Percentiles rank a stretch among this genome's conserved stretches.
phyloP scores from a whole-genome alignment of 495 filamentous ascomycete genomes.

The Penicillium desertorum region DNA sequence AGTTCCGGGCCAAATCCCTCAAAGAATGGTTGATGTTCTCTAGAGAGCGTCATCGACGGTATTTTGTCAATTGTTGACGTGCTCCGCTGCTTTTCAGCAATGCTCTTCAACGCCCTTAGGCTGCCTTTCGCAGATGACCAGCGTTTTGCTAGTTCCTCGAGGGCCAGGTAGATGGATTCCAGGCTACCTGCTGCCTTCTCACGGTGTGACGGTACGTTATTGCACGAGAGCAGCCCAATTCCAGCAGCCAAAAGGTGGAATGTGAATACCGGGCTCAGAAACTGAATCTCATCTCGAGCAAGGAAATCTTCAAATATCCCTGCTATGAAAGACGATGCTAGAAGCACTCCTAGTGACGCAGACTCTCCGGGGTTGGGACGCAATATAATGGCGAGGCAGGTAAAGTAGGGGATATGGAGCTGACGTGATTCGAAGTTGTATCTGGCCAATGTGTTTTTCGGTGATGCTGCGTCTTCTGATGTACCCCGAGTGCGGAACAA shows the following conservation, averaged over 20 bases:
- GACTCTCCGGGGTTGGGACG: conserved; percentile 20
- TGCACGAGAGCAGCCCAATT: conserved; percentile 26
- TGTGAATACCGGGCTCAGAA: conserved; percentile 27
- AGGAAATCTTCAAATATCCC: conserved; percentile 32
- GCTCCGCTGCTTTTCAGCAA: conserved; percentile 18
- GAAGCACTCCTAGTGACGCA: conserved; percentile 19
- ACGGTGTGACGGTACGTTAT: conserved; percentile 16
- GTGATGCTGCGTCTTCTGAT: neutral
- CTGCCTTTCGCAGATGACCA: conserved; percentile 30
- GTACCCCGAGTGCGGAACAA: conserved; percentile 12
- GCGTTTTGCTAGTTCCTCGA: conserved; percentile 26
- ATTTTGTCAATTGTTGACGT: neutral
- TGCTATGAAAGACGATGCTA: conserved; percentile 26
- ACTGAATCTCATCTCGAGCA: conserved; percentile 29
- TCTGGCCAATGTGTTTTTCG: neutral
- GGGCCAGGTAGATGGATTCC: conserved; percentile 23
- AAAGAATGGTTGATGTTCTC: conserved; percentile 17
- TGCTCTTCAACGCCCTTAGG: conserved; percentile 23
- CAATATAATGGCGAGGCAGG: conserved; percentile 27
- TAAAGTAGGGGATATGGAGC: conserved; percentile 28
- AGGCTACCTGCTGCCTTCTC: conserved; percentile 14
- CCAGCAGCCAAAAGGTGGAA: conserved; percentile 28
- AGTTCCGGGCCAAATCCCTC: conserved; percentile 16
- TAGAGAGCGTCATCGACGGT: conserved; percentile 5
- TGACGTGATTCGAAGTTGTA: conserved; percentile 29